These are phyloP conservation scores for Actinidia chinensis DNA, from an alignment of 179 eudicot genomes.

Conservation along the genomic window DNA sequence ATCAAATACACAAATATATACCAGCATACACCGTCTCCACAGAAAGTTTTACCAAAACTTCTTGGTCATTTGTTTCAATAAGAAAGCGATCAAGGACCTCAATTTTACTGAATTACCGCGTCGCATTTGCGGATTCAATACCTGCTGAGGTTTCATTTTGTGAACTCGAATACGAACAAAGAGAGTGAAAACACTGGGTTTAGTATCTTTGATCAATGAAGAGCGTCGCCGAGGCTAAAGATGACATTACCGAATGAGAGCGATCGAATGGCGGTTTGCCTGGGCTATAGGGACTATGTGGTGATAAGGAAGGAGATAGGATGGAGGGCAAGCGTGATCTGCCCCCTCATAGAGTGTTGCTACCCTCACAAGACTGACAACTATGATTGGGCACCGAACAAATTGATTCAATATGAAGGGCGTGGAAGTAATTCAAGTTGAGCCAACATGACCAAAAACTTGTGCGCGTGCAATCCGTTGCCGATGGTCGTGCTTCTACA, in stretches of 20 bases:
- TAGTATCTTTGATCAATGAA: constrained; percentile 21
- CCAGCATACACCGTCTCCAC: too few relatives aligned
- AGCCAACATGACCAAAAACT: constrained; percentile 14
- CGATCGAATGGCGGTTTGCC: constrained; percentile 19
- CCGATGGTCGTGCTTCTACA: background rate
- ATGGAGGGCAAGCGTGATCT: constrained; percentile 21
- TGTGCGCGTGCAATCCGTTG: background rate
- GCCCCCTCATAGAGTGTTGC: constrained; percentile 16
- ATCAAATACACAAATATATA: too few relatives aligned
- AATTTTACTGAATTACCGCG: too few relatives aligned
- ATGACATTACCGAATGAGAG: constrained; percentile 20
- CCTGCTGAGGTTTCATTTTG: constrained; percentile 45
- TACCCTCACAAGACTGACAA: too few relatives aligned
- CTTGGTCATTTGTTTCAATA: too few relatives aligned
- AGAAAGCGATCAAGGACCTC: too few relatives aligned
- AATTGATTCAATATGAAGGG: constrained; percentile 1
- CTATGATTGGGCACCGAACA: too few relatives aligned
- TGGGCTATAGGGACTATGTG: constrained; percentile 25
- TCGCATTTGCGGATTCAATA: constrained; percentile 43
- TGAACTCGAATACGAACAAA: constrained; percentile 16
- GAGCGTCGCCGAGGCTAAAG: constrained; percentile 15
- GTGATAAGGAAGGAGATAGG: constrained; percentile 19
- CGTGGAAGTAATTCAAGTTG: constrained; percentile 11
- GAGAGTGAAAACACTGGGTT: constrained; percentile 20
- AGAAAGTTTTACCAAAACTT: too few relatives aligned